Percentiles rank a stretch among this genome's conserved stretches.
Conservation (phyloP, 2,329 filamentous ascomycete genomes). For the Drechslerella dactyloides region DNA sequence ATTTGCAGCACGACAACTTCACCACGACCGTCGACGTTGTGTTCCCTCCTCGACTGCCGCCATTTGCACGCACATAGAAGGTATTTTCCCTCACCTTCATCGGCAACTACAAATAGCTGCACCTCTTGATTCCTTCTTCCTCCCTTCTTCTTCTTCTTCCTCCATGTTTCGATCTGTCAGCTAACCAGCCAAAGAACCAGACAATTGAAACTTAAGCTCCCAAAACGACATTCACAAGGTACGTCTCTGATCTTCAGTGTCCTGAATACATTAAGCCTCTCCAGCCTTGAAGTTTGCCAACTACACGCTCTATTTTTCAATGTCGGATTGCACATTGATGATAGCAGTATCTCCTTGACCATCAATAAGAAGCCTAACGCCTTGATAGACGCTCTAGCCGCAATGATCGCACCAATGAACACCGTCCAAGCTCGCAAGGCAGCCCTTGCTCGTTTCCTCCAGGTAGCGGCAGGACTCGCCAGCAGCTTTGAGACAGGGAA, state of each 20-base stretch:
- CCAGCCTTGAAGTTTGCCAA: too few species aligned
- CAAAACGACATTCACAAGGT: background rate
- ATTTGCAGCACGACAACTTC: too few species aligned
- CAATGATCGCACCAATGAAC: constrained; percentile 4
- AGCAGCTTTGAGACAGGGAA: background rate
- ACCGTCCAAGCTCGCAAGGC: background rate
- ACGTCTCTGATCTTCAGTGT: background rate
- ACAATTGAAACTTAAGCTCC: background rate
- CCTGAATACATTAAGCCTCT: too few species aligned
- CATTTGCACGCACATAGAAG: too few species aligned
- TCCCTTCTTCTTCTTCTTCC: background rate
- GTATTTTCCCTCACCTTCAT: background rate
- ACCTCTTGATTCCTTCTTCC: background rate
- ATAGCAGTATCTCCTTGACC: too few species aligned
- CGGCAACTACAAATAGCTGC: background rate
- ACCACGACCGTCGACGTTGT: too few species aligned
- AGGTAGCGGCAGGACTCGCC: constrained; percentile 10
- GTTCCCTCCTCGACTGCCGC: too few species aligned
- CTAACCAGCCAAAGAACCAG: background rate
- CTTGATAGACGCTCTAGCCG: background rate
- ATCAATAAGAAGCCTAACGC: background rate
- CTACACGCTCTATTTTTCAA: too few species aligned
- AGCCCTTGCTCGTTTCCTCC: constrained; percentile 9
- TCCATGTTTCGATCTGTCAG: background rate
- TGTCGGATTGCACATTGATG: too few species aligned